Base-by-base conservation (phyloP, 139 green algal species). In the Zygnema cylindricum region DNA sequence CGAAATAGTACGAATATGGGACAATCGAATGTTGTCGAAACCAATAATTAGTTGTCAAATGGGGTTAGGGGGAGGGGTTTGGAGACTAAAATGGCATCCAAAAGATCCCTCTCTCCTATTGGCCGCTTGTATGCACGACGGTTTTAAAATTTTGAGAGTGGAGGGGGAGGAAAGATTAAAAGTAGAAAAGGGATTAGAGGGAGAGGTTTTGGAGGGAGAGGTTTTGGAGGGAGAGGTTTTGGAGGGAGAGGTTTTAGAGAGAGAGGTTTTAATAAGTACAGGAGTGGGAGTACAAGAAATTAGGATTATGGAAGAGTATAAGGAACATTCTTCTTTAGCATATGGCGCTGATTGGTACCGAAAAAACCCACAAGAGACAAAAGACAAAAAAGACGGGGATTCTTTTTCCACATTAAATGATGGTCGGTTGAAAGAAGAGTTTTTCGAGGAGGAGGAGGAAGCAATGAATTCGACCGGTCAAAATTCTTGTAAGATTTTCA, bases 321-420 rank as follows among this genome's bases (percentile, higher is more conserved):
- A 77, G 11, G 92, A 32, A 23, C 93, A 95, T 77, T 76, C 86
- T 0, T 95, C 93, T 85, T 93, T 96, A 43, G 93, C 90, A 0
- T 96, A 96, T 77, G 94, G 94, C 1, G 94, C 93, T 1, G 94
- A 96, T 87, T 96, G 94, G 94, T 86, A 86, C 25, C 77, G 75
- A 78, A 11, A 21, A 86, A 41, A 30, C n/a, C 16, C 41, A 23
- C 77, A 85, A 57, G 43, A 11, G 22, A 55, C 43, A 55, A 21
- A 23, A 22, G 73, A 54, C 21, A 81, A 35, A 21, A 81, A 21
- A 35, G 30, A 30, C 25, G 43, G 11, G 2, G 21, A 32, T 16
- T 86, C 16, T 77, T 16, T 21, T 7, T 23, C 77, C 39, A 41
- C 7, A 25, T 43, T 43, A 41, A 43, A 11, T 85, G 30, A 25